Conservation (phyloP, 2,329 filamentous ascomycete species). For the Teratosphaeria viscida region DNA sequence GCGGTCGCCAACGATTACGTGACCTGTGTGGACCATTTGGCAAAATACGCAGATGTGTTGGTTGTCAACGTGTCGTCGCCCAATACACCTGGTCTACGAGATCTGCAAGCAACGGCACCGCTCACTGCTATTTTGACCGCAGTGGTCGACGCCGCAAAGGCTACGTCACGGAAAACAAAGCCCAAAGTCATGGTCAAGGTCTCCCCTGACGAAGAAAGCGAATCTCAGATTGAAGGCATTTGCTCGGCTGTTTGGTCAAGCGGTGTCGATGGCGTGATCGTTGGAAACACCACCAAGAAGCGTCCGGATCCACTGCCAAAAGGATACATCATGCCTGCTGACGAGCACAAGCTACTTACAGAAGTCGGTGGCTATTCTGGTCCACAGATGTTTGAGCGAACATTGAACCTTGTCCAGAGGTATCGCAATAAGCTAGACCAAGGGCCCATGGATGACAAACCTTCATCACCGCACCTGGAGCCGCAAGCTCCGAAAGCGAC, state of each 20-base stretch:
- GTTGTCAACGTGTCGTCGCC: constrained; percentile 97
- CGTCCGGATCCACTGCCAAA: constrained; percentile 60
- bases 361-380: constrained; percentile 87
- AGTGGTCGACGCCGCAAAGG: constrained; percentile 68
- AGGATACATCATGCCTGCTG: constrained; percentile 50
- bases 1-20: constrained; percentile 74
- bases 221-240: constrained; percentile 76
- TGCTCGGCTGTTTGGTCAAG: constrained; percentile 72
- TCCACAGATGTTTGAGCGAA: constrained; percentile 75
- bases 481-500: neutral
- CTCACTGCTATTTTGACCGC: constrained; percentile 69
- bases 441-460: constrained; percentile 25
- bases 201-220: constrained; percentile 84
- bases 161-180: constrained; percentile 57
- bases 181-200: constrained; percentile 96
- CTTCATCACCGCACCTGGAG: neutral
- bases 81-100: constrained; percentile 84
- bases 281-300: constrained; percentile 91
- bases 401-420: constrained; percentile 63
- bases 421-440: constrained; percentile 52
- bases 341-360: constrained; percentile 55
- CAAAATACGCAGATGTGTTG: constrained; percentile 84
- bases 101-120: constrained; percentile 74
- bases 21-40: constrained; percentile 75
- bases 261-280: constrained; percentile 89